Conservation (phyloP, 768 basidiomycete genomes). For the Tylopilus plumbeoviolaceoides region DNA sequence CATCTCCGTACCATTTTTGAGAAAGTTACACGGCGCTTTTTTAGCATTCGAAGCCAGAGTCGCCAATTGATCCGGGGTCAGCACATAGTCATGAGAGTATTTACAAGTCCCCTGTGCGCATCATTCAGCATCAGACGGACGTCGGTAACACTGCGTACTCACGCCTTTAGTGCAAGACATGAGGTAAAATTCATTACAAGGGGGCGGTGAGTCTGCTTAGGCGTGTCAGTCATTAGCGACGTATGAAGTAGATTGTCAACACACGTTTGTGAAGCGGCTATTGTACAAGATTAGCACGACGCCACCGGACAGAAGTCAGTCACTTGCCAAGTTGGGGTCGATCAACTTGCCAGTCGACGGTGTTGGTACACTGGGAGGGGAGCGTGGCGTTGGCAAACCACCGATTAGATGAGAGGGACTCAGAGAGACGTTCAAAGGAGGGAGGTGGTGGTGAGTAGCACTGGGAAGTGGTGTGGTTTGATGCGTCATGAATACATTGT, state of each 20-base stretch:
- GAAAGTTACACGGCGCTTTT: slow-evolving; percentile 82
- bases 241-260: slow-evolving; percentile 23
- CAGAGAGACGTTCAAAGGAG: slow-evolving; percentile 44
- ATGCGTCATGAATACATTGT: slow-evolving; percentile 43
- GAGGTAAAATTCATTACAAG: slow-evolving; percentile 81
- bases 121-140: slow-evolving; percentile 14
- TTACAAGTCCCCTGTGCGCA: slow-evolving; percentile 58
- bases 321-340: slow-evolving; percentile 61
- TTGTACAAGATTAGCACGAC: slow-evolving; percentile 8
- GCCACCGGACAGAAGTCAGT: background rate
- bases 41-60: slow-evolving; percentile 74
- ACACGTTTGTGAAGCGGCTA: slow-evolving; percentile 78
- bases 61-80: slow-evolving; percentile 68
- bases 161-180: slow-evolving; percentile 82
- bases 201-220: slow-evolving; percentile 68
- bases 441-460: slow-evolving; percentile 37
- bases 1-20: slow-evolving; percentile 59
- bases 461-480: slow-evolving; percentile 21
- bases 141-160: slow-evolving; percentile 17
- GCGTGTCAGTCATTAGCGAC: slow-evolving; percentile 3
- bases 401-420: slow-evolving; percentile 46
- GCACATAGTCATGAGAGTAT: slow-evolving; percentile 77
- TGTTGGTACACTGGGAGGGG: slow-evolving; percentile 40
- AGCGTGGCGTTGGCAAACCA: slow-evolving; percentile 66
- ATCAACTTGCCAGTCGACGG: slow-evolving; percentile 36